Base-by-base conservation (phyloP, 2,329 filamentous ascomycete species). In the Dissoconium aciculare region DNA sequence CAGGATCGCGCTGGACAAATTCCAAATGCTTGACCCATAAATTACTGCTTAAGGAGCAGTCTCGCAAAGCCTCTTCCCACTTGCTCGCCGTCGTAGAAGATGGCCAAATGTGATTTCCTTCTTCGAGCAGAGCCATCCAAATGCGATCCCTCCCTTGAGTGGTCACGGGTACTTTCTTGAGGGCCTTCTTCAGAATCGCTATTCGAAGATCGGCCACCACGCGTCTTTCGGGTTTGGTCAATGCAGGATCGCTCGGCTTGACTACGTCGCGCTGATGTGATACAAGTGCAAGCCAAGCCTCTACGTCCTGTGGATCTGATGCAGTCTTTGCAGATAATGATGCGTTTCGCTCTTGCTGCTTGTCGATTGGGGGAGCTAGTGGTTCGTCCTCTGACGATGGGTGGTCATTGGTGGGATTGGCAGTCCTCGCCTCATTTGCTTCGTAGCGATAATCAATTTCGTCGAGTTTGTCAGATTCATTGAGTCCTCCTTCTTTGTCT, bases 181-280 rank as follows among this genome's bases (percentile, higher is more conserved):
- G 53, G 0, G 85, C 85, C 37, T 82, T 74, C 40, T 87, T 73
- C 37, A 85, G 80, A 37, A 92, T 71, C 2, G 77, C 73, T 2
- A 92, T 58, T 41, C 82, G 87, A 33, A 93, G 72, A 40, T 89
- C 78, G 3, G 82, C 74, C 32, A 81, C 70, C 38, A 77, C 77
- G 38, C 66, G 67, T 30, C 62, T 59, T 46, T 89, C 78, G 3
- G 74, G 69, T 15, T 61, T 58, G 0, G 71, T 74, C n/a, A n/a
- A n/a, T n/a, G 49, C 63, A 46, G 58, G 59, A 37, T 47, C 49
- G 26, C 62, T 61, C 14, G 62, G 57, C 30, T 59, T 59, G 25
- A 87, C 57, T 33, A 91, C 61, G 2, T 56, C 53, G 38, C 83
- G 73, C 55, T 95, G 87, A 37, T 92, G 74, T 5, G 73, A 59